These are phyloP conservation scores for Soucietia sequanensis DNA, from an alignment of 805 yeast species.

Conservation along the genomic window DNA sequence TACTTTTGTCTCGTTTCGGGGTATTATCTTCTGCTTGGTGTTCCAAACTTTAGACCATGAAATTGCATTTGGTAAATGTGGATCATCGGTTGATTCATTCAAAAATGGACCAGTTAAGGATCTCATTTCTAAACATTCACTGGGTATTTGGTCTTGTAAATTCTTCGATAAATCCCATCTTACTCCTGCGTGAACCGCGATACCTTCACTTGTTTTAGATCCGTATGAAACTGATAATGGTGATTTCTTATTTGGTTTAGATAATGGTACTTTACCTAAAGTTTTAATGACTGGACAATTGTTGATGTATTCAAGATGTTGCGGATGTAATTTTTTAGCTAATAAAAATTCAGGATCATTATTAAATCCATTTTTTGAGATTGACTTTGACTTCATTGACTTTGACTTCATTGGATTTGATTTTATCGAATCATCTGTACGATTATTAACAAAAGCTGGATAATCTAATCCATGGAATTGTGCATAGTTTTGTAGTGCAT, in stretches of 20 bases:
- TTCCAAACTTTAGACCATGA: constrained; percentile 62
- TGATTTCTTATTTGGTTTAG: constrained; percentile 21
- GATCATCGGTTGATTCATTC: constrained; percentile 53
- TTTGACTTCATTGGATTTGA: not conserved
- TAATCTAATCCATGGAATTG: constrained; percentile 50
- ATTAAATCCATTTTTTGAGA: constrained; percentile 17
- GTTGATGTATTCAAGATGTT: constrained; percentile 60
- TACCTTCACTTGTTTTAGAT: constrained; percentile 34
- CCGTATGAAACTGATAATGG: constrained; percentile 7
- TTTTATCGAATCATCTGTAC: constrained; percentile 8
- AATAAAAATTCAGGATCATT: constrained; percentile 40
- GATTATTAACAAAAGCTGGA: constrained; percentile 22
- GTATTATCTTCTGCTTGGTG: constrained; percentile 34
- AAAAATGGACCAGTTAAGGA: constrained; percentile 64
- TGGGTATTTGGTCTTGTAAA: constrained; percentile 60
- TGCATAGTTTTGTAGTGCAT: constrained; percentile 63
- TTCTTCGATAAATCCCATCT: constrained; percentile 53
- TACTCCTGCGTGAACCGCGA: constrained; percentile 84
- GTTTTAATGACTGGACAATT: constrained; percentile 62
- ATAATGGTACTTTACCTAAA: constrained; percentile 59
- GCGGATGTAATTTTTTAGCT: constrained; percentile 55
- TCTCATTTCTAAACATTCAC: constrained; percentile 67
- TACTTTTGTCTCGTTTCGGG: constrained; percentile 31
- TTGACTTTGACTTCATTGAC: constrained; percentile 4
- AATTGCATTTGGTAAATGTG: constrained; percentile 33